Base-by-base conservation (phyloP, 2,329 filamentous ascomycete genomes). In the Setomelanomma holmii region DNA sequence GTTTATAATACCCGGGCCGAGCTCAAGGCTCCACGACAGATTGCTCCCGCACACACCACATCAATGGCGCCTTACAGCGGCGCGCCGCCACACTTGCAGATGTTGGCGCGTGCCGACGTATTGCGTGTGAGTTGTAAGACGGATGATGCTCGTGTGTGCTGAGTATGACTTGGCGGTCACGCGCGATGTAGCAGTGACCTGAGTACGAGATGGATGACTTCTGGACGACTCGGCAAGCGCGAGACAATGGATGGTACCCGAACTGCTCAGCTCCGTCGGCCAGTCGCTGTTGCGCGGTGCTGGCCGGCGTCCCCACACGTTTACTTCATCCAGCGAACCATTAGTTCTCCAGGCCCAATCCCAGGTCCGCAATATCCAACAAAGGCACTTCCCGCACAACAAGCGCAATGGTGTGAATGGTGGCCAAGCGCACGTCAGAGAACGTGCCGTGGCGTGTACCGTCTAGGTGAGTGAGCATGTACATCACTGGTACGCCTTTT, bases 1-100 rank as follows among this genome's bases (percentile, higher is more conserved):
- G 58, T 60, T 60, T 61, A 61, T 63, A 67, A 64, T 61, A 66
- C 54, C 63, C 61, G 56, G 58, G 57, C 22, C 20, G 45, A 35
- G 45, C 45, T 40, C 20, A 45, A 21, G 23, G 43, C 20, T 53
- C 45, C 35, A 43, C 43, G 49, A 53, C 55, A 48, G 45, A 58
- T 55, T 60, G 50, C 54, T 59, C 44, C 57, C 56, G 55, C 53
- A 49, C 49, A 55, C 39, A 54, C 45, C 39, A 14, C 39, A 5
- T 8, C 23, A 20, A 45, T 40, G 6, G 14, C 17, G 5, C 24
- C 16, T 4, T 40, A n/a, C 35, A 30, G 27, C 14, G 22, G 19
- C 12, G 11, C 19, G 4, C 39, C 12, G 16, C 14, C 7, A 27
- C 34, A 34, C 27, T 20, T 23, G 23, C 36, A 40, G 27, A 17